These are phyloP conservation scores for Hanseniaspora mollemarum DNA, from an alignment of 805 yeast species.

Conservation along the genomic window DNA sequence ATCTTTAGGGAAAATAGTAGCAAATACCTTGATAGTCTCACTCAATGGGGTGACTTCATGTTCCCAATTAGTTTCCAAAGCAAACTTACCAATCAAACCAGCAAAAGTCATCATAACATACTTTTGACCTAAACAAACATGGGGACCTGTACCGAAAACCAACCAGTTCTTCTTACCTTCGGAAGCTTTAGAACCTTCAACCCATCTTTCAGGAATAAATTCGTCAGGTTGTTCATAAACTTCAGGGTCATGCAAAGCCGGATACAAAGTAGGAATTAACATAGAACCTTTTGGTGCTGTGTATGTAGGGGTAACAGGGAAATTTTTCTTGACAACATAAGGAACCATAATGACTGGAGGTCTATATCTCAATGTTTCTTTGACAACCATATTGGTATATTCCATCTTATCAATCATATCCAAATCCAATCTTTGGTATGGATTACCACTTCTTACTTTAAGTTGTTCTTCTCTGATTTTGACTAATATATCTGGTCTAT, in stretches of 20 bases:
- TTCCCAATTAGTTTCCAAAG: conserved; percentile 64
- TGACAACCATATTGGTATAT: conserved; percentile 82
- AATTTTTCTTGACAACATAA: conserved; percentile 75
- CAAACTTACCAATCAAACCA: conserved; percentile 82
- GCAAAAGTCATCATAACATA: conserved; percentile 86
- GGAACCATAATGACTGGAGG: conserved; percentile 99
- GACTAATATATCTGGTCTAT: conserved; percentile 78
- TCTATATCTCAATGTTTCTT: conserved; percentile 83
- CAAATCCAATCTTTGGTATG: conserved; percentile 46
- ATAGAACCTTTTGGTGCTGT: conserved; percentile 94
- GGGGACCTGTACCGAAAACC: conserved; percentile 95
- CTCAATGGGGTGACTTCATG: conserved; percentile 75
- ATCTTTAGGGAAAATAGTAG: conserved; percentile 96
- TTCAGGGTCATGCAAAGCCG: conserved; percentile 94
- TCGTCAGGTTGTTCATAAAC: conserved; percentile 90
- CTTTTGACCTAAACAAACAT: conserved; percentile 87
- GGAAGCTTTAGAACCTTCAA: conserved; percentile 59
- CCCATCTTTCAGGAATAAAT: conserved; percentile 95
- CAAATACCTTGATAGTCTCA: conserved; percentile 91
- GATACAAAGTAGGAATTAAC: conserved; percentile 92
- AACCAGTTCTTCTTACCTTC: conserved; percentile 83
- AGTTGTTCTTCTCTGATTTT: conserved; percentile 90
- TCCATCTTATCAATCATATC: conserved; percentile 76
- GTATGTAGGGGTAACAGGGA: conserved; percentile 72
- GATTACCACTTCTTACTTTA: conserved; percentile 67